Evolutionary conservation across 192 early-diverging fungal genomes (phyloP).

Genomic region (Backusella macrospora): DNA sequence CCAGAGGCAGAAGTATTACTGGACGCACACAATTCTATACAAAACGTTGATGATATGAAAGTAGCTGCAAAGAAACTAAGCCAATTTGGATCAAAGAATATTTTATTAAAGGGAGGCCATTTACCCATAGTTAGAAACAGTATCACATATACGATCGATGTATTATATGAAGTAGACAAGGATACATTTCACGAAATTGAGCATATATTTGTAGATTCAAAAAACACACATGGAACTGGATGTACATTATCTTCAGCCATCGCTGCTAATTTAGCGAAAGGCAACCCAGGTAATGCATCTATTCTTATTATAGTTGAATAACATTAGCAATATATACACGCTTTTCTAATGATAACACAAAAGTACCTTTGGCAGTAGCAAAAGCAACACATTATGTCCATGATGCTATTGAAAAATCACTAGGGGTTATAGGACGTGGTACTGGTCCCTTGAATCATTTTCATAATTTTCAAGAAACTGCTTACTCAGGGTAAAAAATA

Average conservation of each 20-base stretch:
- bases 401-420: slow-evolving; percentile 61
- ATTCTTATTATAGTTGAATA: no score
- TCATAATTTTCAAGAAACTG: slow-evolving; percentile 47
- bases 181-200: slow-evolving; percentile 48
- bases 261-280: slow-evolving; percentile 66
- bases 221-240: slow-evolving; percentile 86
- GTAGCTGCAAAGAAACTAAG: slow-evolving; percentile 59
- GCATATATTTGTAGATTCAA: slow-evolving; percentile 62
- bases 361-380: slow-evolving; percentile 58
- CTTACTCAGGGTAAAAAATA: slow-evolving; percentile 46
- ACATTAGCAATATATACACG: no score
- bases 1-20: slow-evolving; percentile 79
- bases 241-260: slow-evolving; percentile 88
- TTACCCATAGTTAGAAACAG: slow-evolving; percentile 42
- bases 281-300: slow-evolving; percentile 40
- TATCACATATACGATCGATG: slow-evolving; percentile 53
- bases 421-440: slow-evolving; percentile 64
- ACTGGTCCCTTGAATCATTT: slow-evolving; percentile 80
- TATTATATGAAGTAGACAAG: slow-evolving; percentile 57
- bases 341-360: background rate
- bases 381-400: slow-evolving; percentile 65
- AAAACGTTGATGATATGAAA: slow-evolving; percentile 64
- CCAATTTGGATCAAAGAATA: slow-evolving; percentile 53
- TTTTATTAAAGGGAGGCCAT: slow-evolving; percentile 87
- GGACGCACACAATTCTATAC: slow-evolving; percentile 43